Conservation (phyloP, 2,329 filamentous ascomycete species). For the Pseudogymnoascus destructans region DNA sequence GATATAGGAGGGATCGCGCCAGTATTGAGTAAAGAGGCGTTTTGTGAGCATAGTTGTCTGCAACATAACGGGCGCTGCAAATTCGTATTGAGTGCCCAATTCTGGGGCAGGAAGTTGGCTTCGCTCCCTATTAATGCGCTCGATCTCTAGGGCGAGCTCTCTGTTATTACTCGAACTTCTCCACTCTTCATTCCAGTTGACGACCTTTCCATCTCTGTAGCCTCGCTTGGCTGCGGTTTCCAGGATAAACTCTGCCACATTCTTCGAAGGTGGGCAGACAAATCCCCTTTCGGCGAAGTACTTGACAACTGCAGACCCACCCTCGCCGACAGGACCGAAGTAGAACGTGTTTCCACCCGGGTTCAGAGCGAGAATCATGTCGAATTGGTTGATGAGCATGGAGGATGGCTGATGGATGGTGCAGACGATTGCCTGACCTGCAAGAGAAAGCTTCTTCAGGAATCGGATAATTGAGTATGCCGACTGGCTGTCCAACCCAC, state of each 20-base stretch:
- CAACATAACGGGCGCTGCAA: constrained; percentile 51
- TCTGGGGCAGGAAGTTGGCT: constrained; percentile 31
- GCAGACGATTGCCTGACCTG: constrained; percentile 40
- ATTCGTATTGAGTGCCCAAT: constrained; percentile 48
- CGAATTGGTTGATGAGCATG: constrained; percentile 42
- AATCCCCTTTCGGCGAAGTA: constrained; percentile 51
- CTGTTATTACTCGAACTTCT: constrained; percentile 46
- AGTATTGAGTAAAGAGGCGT: constrained; percentile 49
- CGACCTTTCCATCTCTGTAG: constrained; percentile 29
- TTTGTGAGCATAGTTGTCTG: constrained; percentile 52
- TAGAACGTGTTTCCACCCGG: constrained; percentile 55
- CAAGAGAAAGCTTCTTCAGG: constrained; percentile 45
- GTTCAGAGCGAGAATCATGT: constrained; percentile 50
- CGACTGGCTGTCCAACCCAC: constrained; percentile 49
- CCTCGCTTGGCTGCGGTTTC: constrained; percentile 23
- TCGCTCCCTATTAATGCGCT: constrained; percentile 45
- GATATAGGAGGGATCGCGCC: constrained; percentile 43
- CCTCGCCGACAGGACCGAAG: constrained; percentile 51
- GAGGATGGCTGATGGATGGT: constrained; percentile 44
- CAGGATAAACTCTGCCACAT: constrained; percentile 35
- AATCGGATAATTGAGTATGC: constrained; percentile 52
- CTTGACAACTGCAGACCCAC: constrained; percentile 41
- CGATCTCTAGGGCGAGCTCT: constrained; percentile 46
- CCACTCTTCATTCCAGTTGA: constrained; percentile 62
- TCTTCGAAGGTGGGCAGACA: constrained; percentile 37